Evolutionary conservation across 164 flowering plant species (phyloP).

Genomic region (Buxus sempervirens): DNA sequence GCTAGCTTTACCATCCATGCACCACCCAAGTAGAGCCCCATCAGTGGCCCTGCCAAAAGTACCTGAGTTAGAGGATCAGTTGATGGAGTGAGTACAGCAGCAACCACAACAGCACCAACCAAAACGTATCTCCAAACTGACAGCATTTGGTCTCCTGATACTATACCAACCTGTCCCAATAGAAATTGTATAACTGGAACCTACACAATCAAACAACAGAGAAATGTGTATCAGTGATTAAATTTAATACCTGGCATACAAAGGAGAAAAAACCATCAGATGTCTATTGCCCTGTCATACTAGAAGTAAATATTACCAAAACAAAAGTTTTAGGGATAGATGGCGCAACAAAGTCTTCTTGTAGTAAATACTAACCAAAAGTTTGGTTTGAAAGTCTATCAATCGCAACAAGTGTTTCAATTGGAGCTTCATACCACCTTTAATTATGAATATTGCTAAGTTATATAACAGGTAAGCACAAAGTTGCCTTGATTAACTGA

Average conservation of each 20-base stretch:
- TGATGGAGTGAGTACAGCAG: conserved; percentile 92
- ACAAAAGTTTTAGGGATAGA: too few species aligned
- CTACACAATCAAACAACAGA: conserved; percentile 29
- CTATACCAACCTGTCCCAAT: conserved; percentile 85
- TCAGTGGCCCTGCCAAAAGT: conserved; percentile 82
- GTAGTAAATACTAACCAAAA: too few species aligned
- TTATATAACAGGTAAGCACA: not conserved
- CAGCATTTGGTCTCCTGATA: conserved; percentile 91
- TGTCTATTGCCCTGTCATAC: too few species aligned
- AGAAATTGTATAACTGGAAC: conserved; percentile 92
- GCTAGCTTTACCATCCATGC: conserved; percentile 84
- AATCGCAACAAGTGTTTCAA: too few species aligned
- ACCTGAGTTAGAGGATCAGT: conserved; percentile 94
- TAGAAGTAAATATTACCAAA: too few species aligned
- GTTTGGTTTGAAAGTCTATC: too few species aligned
- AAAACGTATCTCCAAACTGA: conserved; percentile 98
- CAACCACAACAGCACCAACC: conserved; percentile 90
- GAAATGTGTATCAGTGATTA: too few species aligned
- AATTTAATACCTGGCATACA: too few species aligned
- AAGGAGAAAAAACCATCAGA: too few species aligned
- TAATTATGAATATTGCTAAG: not conserved
- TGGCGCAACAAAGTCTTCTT: too few species aligned
- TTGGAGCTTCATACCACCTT: not conserved
- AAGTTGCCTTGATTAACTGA: not conserved
- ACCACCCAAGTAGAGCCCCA: conserved; percentile 93